Evolutionary conservation across 164 flowering plant genomes (phyloP).

Genomic region (Annona cherimola): DNA sequence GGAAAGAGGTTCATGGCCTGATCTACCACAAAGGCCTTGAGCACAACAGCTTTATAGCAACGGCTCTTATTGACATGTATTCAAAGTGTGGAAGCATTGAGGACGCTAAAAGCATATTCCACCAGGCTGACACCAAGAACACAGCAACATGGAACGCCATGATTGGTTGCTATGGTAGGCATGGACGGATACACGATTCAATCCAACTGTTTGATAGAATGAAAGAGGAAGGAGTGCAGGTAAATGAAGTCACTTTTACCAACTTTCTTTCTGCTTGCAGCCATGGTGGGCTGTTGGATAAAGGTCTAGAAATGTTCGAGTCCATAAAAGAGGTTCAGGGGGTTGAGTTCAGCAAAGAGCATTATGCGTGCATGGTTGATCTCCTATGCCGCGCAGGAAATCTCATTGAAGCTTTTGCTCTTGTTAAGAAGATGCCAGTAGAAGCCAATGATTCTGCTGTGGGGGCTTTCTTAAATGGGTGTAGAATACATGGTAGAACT

Average conservation of each 20-base stretch:
- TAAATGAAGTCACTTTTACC: constrained; percentile 55
- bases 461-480: constrained; percentile 71
- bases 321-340: constrained; percentile 35
- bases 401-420: constrained; percentile 52
- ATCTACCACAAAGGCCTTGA: constrained; percentile 38
- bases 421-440: constrained; percentile 36
- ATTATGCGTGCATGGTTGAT: constrained; percentile 60
- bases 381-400: constrained; percentile 58
- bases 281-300: constrained; percentile 54
- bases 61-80: constrained; percentile 55
- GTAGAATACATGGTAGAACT: constrained; percentile 48
- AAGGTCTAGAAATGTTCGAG: constrained; percentile 44
- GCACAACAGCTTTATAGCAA: constrained; percentile 38
- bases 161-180: constrained; percentile 70
- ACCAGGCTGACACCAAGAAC: constrained; percentile 26
- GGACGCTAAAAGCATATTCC: constrained; percentile 46
- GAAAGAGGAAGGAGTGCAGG: constrained; percentile 33
- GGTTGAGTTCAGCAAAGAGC: constrained; percentile 39
- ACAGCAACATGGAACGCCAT: constrained; percentile 59
- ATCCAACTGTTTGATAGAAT: constrained; percentile 52
- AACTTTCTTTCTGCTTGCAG: constrained; percentile 64
- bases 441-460: constrained; percentile 43
- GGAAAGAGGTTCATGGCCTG: constrained; percentile 51
- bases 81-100: constrained; percentile 48
- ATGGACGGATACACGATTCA: constrained; percentile 42